A percentile compares a stretch with the other conserved stretches of the same genome.
These are phyloP conservation scores for Linanthus parryae DNA, from an alignment of 148 eudicot species.

Conservation along the genomic window DNA sequence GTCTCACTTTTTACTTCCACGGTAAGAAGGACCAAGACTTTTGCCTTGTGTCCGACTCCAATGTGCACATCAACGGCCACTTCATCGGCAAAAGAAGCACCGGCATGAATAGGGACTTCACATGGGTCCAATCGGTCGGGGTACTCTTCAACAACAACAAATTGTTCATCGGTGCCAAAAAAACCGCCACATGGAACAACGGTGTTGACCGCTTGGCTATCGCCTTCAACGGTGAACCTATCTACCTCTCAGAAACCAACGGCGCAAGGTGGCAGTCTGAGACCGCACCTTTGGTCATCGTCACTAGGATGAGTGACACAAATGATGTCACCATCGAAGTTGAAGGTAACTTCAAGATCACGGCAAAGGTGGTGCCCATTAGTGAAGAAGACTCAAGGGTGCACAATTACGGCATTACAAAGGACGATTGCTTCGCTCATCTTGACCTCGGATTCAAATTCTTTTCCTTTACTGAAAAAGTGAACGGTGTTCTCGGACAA, in stretches of 20 bases:
- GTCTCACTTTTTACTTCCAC: no score
- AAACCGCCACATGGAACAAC: conserved; percentile 7
- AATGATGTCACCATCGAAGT: conserved; percentile 7
- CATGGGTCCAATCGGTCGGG: conserved; percentile 34
- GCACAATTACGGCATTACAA: conserved; percentile 5
- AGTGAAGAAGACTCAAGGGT: conserved; percentile 7
- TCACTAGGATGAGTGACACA: not conserved
- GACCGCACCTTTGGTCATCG: not conserved
- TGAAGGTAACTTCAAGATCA: no score
- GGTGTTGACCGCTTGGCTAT: conserved; percentile 2
- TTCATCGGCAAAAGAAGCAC: no score
- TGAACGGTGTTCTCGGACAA: conserved; percentile 11
- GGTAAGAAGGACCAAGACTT: no score
- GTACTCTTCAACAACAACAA: conserved; percentile 5
- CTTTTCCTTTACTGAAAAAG: conserved; percentile 1
- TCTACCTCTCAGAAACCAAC: not conserved
- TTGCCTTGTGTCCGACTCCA: no score
- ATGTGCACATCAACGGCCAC: no score
- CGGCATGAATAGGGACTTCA: no score
- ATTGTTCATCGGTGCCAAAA: conserved; percentile 5
- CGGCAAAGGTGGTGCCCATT: conserved; percentile 9
- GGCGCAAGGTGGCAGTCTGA: conserved; percentile 2
- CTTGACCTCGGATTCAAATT: conserved; percentile 10
- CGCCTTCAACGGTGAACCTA: not conserved
- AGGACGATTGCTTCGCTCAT: no score